Evolutionary conservation across 257 asterid species (phyloP).

Genomic region (Scutellaria baicalensis): DNA sequence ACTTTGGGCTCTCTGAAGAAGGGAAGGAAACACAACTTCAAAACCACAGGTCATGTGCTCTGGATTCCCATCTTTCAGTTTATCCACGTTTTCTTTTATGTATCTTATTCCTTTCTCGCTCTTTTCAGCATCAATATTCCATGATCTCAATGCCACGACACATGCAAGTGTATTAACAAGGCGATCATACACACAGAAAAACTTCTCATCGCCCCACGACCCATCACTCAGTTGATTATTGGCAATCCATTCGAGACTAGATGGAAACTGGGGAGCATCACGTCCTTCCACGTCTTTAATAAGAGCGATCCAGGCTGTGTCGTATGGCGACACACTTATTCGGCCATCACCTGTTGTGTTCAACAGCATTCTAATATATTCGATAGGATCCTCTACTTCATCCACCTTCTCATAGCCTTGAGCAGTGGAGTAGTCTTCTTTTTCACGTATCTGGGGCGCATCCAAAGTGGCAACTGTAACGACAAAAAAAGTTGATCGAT

Average conservation of each 20-base stretch:
- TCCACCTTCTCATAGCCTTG: not conserved
- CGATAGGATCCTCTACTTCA: not conserved
- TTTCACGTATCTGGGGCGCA: not conserved
- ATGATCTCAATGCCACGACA: constrained; percentile 32
- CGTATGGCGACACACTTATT: constrained; percentile 35
- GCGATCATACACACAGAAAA: constrained; percentile 23
- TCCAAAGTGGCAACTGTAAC: not conserved
- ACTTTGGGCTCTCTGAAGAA: constrained; percentile 23
- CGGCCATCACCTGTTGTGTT: constrained; percentile 29
- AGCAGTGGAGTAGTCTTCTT: not conserved
- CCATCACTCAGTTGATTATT: constrained; percentile 37
- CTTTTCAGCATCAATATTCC: constrained; percentile 23
- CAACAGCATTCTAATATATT: constrained; percentile 11
- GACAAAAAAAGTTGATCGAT: not conserved
- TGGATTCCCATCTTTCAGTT: constrained; percentile 14
- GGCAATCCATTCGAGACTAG: constrained; percentile 29
- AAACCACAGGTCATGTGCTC: constrained; percentile 39
- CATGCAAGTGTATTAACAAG: constrained; percentile 39
- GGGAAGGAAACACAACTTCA: constrained; percentile 34
- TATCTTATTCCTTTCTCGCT: constrained; percentile 17
- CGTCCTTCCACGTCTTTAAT: constrained; percentile 3
- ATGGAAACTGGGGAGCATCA: constrained; percentile 26
- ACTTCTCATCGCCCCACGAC: constrained; percentile 34
- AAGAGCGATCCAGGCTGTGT: constrained; percentile 8
- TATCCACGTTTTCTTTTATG: constrained; percentile 20